Percentiles rank a stretch among this genome's conserved stretches.
These are phyloP conservation scores for Diaporthe caulivora DNA, from an alignment of 2,329 filamentous ascomycete species.

Conservation along the genomic window DNA sequence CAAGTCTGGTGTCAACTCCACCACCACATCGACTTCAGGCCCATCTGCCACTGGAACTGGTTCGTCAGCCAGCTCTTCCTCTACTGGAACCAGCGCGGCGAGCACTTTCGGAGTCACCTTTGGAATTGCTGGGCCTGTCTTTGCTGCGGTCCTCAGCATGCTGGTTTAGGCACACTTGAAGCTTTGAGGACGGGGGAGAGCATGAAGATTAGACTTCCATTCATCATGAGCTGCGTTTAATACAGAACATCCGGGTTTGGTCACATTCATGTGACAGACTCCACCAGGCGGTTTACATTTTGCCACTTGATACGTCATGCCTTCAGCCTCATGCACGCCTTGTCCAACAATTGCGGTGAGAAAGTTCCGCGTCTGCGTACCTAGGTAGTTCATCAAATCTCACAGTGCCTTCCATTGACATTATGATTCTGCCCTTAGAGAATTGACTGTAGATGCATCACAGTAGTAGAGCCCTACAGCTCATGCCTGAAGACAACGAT, in stretches of 20 bases:
- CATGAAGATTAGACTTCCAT: neutral
- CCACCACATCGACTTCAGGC: slow-evolving; percentile 47
- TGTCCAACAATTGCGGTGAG: neutral
- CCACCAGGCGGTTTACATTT: too few species aligned
- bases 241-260: neutral
- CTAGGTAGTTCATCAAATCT: neutral
- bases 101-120: slow-evolving; percentile 30
- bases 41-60: slow-evolving; percentile 39
- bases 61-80: slow-evolving; percentile 39
- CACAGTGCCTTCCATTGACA: neutral
- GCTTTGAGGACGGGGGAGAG: too few species aligned
- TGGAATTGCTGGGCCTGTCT: slow-evolving; percentile 32
- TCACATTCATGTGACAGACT: neutral
- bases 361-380: too few species aligned
- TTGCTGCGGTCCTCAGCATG: neutral
- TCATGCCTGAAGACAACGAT: neutral
- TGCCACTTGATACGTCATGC: neutral
- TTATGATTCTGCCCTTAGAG: neutral
- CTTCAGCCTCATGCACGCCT: neutral
- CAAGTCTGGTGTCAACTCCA: slow-evolving; percentile 42
- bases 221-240: neutral
- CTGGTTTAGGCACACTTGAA: neutral
- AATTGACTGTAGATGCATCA: too few species aligned
- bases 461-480: accelerated
- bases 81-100: slow-evolving; percentile 36